Evolutionary conservation across 2,329 filamentous ascomycete genomes (phyloP).

Genomic region (Hymenoscyphus albidus): DNA sequence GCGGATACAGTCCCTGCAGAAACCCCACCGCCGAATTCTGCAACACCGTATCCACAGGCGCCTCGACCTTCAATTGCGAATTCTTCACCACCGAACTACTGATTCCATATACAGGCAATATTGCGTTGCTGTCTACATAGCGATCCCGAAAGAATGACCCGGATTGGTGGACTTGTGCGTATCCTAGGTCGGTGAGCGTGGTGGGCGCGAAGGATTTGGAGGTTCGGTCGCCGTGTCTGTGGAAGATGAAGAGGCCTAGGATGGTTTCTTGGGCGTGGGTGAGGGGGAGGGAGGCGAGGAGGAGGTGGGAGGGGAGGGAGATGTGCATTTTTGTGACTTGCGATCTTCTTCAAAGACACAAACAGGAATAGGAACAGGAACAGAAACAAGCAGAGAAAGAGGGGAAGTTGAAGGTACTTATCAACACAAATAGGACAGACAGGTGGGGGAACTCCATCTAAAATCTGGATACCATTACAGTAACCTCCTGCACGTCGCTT

Average conservation of each 20-base stretch:
- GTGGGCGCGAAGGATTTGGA: constrained; percentile 70
- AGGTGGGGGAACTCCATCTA: neutral
- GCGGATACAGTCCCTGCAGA: constrained; percentile 83
- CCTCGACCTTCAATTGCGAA: constrained; percentile 66
- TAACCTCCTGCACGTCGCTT: neutral
- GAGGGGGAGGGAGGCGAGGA: constrained; percentile 30
- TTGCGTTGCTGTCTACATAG: constrained; percentile 63
- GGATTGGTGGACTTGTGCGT: constrained; percentile 67
- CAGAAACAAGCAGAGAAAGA: neutral
- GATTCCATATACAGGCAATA: constrained; percentile 60
- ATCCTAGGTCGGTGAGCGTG: constrained; percentile 74
- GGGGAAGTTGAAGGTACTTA: neutral
- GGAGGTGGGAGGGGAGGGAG: neutral
- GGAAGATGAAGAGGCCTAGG: constrained; percentile 81
- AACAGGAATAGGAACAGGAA: neutral
- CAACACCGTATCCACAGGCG: constrained; percentile 72
- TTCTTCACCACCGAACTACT: constrained; percentile 62
- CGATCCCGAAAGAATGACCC: constrained; percentile 72
- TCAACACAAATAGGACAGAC: neutral
- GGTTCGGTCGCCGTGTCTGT: constrained; percentile 85
- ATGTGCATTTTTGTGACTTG: neutral
- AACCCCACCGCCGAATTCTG: constrained; percentile 78
- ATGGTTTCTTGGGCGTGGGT: constrained; percentile 33
- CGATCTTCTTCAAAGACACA: neutral
- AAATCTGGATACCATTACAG: neutral